Evolutionary conservation across 306 rosid species (phyloP), one percentile per base, ranked within the genome.

Genomic region (Echinosophora koreensis): DNA sequence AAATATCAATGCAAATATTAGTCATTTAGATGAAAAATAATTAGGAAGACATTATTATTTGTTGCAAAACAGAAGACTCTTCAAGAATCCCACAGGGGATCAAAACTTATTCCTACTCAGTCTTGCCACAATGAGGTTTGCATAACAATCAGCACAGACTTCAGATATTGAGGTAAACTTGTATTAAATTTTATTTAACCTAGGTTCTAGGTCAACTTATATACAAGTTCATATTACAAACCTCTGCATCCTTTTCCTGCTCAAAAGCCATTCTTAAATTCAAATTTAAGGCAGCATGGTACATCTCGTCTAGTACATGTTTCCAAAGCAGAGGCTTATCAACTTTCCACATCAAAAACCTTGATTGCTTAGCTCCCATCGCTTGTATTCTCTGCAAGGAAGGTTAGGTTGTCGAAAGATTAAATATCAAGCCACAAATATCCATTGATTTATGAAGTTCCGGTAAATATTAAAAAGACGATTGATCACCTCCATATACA

Each of bases 221-320:
- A 39, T 50, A 61, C 62, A 68, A 58, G 27, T 46, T 60, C n/a
- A 16, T n/a, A 4, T 62, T 37, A 73, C 90, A 51, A 5, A 92
- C 98, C 96, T 90, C 98, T 63, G 78, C 86, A 56, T 81, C 80
- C 72, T 88, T 84, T 74, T 90, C 93, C 58, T 70, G 81, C 86
- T 92, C 96, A 57, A 78, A 81, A 71, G 87, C 84, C 64, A 80
- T 74, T 82, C 96, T 84, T 56, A 67, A 79, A 80, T 84, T 82
- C 88, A 95, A 84, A 86, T 95, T 95, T 83, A 88, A 85, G 65
- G 97, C 96, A n/a, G 97, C 93, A 42, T 92, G 96, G 82, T 85
- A 85, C 96, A 95, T 88, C 91, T 95, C 97, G 72, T 90, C 97
- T 41, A 92, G 85, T 52, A 88, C 95, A 79, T 83, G 81, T 70